These are phyloP conservation scores for Mikania micrantha DNA, from an alignment of 129 eudicot genomes.

Conservation along the genomic window DNA sequence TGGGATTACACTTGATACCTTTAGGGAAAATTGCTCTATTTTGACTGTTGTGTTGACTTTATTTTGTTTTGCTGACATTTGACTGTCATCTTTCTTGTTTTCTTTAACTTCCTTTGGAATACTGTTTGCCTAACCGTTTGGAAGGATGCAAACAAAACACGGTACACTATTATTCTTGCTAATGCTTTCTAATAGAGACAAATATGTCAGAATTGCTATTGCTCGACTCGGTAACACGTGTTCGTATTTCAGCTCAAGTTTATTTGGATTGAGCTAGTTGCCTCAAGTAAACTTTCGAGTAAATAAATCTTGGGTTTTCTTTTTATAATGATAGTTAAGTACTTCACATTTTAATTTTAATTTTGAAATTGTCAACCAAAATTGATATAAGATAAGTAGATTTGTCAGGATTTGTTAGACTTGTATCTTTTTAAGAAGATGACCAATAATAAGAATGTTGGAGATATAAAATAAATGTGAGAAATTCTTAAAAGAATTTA, in stretches of 20 bases:
- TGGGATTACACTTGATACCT: too few relatives aligned
- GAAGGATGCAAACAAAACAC: neutral
- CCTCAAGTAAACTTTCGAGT: neutral
- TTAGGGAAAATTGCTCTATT: too few relatives aligned
- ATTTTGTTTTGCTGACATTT: neutral
- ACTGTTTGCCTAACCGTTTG: neutral
- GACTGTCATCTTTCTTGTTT: neutral
- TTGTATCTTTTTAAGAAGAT: too few relatives aligned
- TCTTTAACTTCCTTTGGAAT: neutral
- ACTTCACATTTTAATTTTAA: too few relatives aligned
- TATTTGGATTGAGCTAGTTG: neutral
- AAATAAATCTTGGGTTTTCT: neutral
- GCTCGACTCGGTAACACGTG: neutral
- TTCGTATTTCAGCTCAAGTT: neutral
- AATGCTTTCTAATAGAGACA: neutral
- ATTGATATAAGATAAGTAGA: too few relatives aligned
- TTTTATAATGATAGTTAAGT: neutral
- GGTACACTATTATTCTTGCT: neutral
- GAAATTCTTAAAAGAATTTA: too few relatives aligned
- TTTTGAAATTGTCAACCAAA: too few relatives aligned
- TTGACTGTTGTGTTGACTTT: neutral
- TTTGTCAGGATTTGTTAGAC: too few relatives aligned
- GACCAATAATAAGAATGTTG: too few relatives aligned
- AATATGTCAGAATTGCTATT: neutral
- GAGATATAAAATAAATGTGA: too few relatives aligned